Base-by-base conservation (phyloP, 2,329 filamentous ascomycete genomes). In the Fusarium robinianum region DNA sequence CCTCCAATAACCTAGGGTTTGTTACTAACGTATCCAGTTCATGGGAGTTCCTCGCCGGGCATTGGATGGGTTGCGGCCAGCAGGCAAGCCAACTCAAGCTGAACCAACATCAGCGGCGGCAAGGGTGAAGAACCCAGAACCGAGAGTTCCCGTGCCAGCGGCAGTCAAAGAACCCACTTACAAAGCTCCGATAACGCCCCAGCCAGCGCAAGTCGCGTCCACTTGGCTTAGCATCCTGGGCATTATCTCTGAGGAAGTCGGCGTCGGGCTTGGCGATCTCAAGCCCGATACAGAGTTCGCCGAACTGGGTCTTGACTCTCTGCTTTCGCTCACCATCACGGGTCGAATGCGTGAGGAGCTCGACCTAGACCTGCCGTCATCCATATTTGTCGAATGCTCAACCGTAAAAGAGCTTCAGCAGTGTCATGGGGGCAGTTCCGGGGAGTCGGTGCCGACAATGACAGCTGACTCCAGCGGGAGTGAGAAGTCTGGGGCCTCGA, bases 251-350 rank as follows among this genome's bases (percentile, higher is more conserved):
- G 73, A 77, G 24, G 85, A 88, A 65, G 87, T 88, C 77, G 83
- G 83, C 44, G 80, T 88, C n/a, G 79, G 84, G 16, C 72, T 85
- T 8, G 79, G 83, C 19, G 84, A 88, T 56, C 72, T 82, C 19
- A 64, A 77, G 3, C 75, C 76, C 15, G 75, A 75, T 1, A 73
- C 75, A 1, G 75, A 80, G 51, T 68, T 82, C 41, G 73, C 75
- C n/a, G 74, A 76, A 3, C 67, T 81, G 9, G 79, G 79, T 3
- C 79, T 83, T 69, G 79, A 83, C 60, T 82, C 78, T 2, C 69
- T 81, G 15, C 79, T 82, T 71, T 77, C 74, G 25, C 60, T 83
- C 19, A 75, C 76, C 3, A 80, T 83, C 38, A 68, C 79, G 2
- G 76, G 77, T 24, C 73, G 73, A 3, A 69, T 82, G 17, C 73